These are phyloP conservation scores for Schizosaccharomyces lindneri DNA, from an alignment of 805 yeast genomes.

Conservation along the genomic window DNA sequence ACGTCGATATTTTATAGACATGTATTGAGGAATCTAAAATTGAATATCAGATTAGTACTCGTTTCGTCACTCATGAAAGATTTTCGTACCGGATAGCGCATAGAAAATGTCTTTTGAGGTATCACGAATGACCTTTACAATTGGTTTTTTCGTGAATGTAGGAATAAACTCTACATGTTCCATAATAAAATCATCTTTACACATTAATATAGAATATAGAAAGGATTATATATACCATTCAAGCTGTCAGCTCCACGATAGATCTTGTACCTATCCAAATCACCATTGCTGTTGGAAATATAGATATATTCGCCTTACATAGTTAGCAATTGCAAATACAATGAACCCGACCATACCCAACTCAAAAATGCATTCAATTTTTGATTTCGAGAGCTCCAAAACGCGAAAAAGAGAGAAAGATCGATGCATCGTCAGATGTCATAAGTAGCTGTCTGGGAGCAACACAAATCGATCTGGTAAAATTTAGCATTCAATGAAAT, in stretches of 20 bases:
- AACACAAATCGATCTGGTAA: too few relatives aligned
- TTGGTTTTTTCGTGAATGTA: background rate
- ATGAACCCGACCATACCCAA: background rate
- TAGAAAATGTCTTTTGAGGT: background rate
- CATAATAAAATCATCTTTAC: background rate
- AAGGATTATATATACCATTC: background rate
- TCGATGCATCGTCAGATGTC: background rate
- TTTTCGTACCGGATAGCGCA: background rate
- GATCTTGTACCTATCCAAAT: background rate
- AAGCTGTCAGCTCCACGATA: background rate
- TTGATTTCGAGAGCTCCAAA: background rate
- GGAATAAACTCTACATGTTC: background rate
- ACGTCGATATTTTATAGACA: background rate
- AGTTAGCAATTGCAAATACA: background rate
- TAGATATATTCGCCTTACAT: background rate
- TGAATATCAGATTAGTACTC: too few relatives aligned
- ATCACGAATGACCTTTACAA: background rate
- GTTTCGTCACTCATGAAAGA: too few relatives aligned
- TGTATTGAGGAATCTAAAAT: background rate
- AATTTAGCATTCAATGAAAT: too few relatives aligned
- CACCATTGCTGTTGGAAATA: background rate
- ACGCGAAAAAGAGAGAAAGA: background rate
- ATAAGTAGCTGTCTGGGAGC: too few relatives aligned
- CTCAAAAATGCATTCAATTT: background rate
- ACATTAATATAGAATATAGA: background rate